A percentile compares a stretch with the other conserved stretches of the same genome.
phyloP scores from a whole-genome alignment of 768 basidiomycete genomes.

The Goffeauzyma gilvescens region DNA sequence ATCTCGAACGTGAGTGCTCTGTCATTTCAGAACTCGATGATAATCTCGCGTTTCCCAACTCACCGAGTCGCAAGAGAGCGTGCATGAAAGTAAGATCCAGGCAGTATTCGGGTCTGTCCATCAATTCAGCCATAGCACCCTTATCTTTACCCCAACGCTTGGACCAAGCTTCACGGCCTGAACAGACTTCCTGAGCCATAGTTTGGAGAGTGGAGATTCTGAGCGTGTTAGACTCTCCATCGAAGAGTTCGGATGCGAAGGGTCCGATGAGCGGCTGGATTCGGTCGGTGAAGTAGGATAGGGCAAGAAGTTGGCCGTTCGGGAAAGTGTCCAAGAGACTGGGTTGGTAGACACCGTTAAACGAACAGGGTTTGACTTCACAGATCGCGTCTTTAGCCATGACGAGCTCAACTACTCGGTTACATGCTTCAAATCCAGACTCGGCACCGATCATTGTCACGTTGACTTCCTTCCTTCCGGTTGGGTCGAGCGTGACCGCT shows the following conservation, averaged over 20 bases:
- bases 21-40: too few species aligned
- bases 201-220: conserved; percentile 44
- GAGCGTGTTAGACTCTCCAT: conserved; percentile 25
- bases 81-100: conserved; percentile 93
- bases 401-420: conserved; percentile 61
- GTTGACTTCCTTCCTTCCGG: conserved; percentile 36
- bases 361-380: conserved; percentile 81
- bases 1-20: too few species aligned
- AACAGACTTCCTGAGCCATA: conserved; percentile 55
- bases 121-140: conserved; percentile 47
- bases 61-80: conserved; percentile 47
- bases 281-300: conserved; percentile 97
- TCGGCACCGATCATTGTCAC: conserved; percentile 75
- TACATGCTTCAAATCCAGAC: conserved; percentile 71
- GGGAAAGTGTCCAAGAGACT: conserved; percentile 74
- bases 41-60: too few species aligned
- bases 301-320: conserved; percentile 62
- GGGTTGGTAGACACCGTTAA: conserved; percentile 94
- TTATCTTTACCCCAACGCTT: conserved; percentile 30
- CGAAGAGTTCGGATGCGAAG: conserved; percentile 14
- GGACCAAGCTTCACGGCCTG: conserved; percentile 45
- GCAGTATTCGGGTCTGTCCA: conserved; percentile 79
- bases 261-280: conserved; percentile 50
- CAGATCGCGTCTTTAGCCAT: conserved; percentile 93
- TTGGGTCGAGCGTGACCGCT: conserved; percentile 45